Percentiles rank a stretch among this genome's conserved stretches.
phyloP scores from a whole-genome alignment of 2,329 filamentous ascomycete genomes.

The Trichophyton benhamiae region DNA sequence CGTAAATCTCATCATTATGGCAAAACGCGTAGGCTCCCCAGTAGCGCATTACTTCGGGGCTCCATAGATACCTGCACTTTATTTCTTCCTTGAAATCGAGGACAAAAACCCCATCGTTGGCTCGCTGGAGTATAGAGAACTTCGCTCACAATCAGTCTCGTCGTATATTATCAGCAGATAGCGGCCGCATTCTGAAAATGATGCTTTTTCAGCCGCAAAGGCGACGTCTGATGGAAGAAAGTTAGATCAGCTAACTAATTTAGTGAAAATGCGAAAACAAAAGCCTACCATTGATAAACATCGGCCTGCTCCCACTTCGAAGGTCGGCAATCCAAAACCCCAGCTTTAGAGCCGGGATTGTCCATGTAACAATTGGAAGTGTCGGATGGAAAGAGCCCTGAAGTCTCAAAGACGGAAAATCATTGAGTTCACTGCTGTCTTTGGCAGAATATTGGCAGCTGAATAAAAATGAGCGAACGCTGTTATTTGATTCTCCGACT shows the following conservation, averaged over 20 bases:
- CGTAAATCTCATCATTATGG: background rate
- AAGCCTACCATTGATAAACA: background rate
- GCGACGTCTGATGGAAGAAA: background rate
- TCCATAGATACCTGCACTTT: background rate
- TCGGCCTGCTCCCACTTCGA: background rate
- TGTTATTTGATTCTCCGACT: background rate
- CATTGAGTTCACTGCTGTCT: background rate
- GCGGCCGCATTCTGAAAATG: background rate
- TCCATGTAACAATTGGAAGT: background rate
- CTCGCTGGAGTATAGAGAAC: background rate
- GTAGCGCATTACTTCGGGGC: background rate
- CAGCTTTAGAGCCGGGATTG: background rate
- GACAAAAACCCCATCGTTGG: background rate
- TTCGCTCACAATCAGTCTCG: background rate
- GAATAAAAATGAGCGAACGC: background rate
- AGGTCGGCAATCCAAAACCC: background rate
- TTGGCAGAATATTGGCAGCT: background rate
- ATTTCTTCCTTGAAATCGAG: background rate
- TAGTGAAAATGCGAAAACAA: background rate
- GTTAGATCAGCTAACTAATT: background rate
- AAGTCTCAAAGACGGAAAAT: background rate
- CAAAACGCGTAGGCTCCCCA: background rate
- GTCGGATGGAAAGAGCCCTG: background rate
- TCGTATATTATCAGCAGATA: background rate
- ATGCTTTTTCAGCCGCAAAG: background rate